Evolutionary conservation across 306 rosid genomes (phyloP).

Genomic region (Morella rubra): DNA sequence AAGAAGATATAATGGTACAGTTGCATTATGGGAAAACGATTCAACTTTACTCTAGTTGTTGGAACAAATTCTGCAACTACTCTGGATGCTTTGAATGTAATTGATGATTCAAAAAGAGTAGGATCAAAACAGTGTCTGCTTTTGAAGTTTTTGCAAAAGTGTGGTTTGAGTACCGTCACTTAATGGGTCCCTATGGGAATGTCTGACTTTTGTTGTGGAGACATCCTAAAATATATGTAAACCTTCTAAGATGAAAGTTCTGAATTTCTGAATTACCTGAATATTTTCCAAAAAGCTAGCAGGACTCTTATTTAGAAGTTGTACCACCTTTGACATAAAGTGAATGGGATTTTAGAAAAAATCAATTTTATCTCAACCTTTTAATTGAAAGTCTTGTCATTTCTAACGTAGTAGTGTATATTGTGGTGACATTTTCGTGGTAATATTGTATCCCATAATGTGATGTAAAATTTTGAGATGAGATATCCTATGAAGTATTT

Average conservation of each 20-base stretch:
- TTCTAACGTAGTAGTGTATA: background rate
- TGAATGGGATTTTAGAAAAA: background rate
- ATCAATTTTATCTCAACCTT: background rate
- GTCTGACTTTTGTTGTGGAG: background rate
- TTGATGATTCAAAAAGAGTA: background rate
- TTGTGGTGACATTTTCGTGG: background rate
- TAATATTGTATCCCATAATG: background rate
- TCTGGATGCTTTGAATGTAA: background rate
- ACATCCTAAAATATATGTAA: background rate
- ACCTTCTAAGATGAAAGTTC: background rate
- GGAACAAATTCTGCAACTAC: background rate
- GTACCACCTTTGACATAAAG: background rate
- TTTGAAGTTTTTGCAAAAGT: background rate
- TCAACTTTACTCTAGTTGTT: background rate
- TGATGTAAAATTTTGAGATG: background rate
- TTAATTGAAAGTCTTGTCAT: background rate
- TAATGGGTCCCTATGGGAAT: background rate
- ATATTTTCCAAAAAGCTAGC: background rate
- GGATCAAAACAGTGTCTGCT: background rate
- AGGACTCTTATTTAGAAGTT: background rate
- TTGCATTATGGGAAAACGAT: background rate
- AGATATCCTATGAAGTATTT: background rate
- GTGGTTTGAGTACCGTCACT: background rate
- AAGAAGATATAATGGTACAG: background rate
- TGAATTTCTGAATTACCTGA: background rate